A percentile compares a stretch with the other conserved stretches of the same genome.
phyloP scores from a whole-genome alignment of 768 basidiomycete genomes.

The Filobasidium wieringae region DNA sequence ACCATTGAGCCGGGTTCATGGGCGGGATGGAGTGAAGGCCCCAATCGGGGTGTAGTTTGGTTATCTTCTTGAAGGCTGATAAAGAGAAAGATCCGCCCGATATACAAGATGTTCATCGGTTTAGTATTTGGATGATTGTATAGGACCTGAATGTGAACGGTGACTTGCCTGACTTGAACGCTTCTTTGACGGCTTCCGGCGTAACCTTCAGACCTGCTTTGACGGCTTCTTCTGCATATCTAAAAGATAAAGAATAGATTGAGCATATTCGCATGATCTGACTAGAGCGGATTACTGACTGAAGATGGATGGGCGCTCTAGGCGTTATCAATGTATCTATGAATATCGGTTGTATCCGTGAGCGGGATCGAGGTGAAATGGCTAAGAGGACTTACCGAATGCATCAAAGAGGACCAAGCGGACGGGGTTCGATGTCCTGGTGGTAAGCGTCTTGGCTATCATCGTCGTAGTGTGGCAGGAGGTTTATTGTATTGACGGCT shows the following conservation, averaged over 20 bases:
- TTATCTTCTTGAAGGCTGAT: conserved; percentile 26
- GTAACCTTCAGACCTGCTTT: conserved; percentile 21
- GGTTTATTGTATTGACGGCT: no score
- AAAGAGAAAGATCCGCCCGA: neutral
- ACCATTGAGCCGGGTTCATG: conserved; percentile 30
- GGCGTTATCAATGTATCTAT: conserved; percentile 36
- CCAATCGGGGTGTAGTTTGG: conserved; percentile 23
- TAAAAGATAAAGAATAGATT: neutral
- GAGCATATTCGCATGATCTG: neutral
- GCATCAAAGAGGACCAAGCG: conserved; percentile 36
- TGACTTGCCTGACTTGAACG: conserved; percentile 28
- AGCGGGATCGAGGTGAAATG: neutral
- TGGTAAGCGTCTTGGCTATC: no score
- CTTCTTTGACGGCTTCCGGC: conserved; percentile 21
- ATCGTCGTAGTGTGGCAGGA: no score
- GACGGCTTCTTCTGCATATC: conserved; percentile 34
- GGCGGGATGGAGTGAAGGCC: conserved; percentile 23
- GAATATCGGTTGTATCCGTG: no score
- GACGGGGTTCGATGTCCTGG: no score
- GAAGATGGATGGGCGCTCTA: conserved; percentile 30
- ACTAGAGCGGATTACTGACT: conserved; percentile 13
- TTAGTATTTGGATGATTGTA: no score
- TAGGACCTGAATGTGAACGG: neutral
- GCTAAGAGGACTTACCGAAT: conserved; percentile 22
- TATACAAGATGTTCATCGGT: neutral